A percentile compares a stretch with the other conserved stretches of the same genome.
phyloP scores from a whole-genome alignment of 2,329 filamentous ascomycete species.

The Penicillium sumatraense region DNA sequence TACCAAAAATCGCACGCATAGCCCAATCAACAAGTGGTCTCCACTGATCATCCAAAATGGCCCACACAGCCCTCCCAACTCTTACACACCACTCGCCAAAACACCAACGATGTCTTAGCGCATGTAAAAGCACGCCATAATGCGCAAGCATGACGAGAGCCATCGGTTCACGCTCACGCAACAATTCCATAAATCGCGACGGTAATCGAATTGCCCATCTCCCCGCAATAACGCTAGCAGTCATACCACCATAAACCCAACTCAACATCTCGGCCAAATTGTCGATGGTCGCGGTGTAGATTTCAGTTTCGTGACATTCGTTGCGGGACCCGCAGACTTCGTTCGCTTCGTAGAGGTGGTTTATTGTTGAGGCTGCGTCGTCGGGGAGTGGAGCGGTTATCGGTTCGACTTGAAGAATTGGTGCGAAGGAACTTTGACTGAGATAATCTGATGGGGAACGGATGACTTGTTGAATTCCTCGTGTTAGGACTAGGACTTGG shows the following conservation, averaged over 20 bases:
- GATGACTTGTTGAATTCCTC: slow-evolving; percentile 42
- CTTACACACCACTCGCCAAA: slow-evolving; percentile 67
- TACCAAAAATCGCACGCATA: slow-evolving; percentile 36
- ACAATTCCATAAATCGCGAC: slow-evolving; percentile 39
- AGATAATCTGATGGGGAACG: slow-evolving; percentile 30
- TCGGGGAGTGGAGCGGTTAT: slow-evolving; percentile 25
- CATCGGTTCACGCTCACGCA: slow-evolving; percentile 42
- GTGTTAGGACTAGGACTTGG: slow-evolving; percentile 38
- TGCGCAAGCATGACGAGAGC: slow-evolving; percentile 64
- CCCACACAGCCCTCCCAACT: slow-evolving; percentile 66
- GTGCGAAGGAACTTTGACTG: slow-evolving; percentile 28
- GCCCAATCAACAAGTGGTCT: slow-evolving; percentile 35
- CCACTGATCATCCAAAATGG: slow-evolving; percentile 36
- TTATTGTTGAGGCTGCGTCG: slow-evolving; percentile 24
- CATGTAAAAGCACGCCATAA: slow-evolving; percentile 63
- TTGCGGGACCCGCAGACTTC: slow-evolving; percentile 24
- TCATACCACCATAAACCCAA: slow-evolving; percentile 50
- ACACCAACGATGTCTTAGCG: slow-evolving; percentile 68
- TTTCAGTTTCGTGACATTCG: slow-evolving; percentile 27
- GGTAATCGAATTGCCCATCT: slow-evolving; percentile 44
- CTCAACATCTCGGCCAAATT: slow-evolving; percentile 33
- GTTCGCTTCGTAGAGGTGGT: slow-evolving; percentile 34
- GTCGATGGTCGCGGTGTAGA: slow-evolving; percentile 31
- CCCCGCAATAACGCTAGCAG: slow-evolving; percentile 51
- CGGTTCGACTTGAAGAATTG: slow-evolving; percentile 33